These are phyloP conservation scores for Kockovaella imperatae DNA, from an alignment of 768 basidiomycete genomes.

Conservation along the genomic window DNA sequence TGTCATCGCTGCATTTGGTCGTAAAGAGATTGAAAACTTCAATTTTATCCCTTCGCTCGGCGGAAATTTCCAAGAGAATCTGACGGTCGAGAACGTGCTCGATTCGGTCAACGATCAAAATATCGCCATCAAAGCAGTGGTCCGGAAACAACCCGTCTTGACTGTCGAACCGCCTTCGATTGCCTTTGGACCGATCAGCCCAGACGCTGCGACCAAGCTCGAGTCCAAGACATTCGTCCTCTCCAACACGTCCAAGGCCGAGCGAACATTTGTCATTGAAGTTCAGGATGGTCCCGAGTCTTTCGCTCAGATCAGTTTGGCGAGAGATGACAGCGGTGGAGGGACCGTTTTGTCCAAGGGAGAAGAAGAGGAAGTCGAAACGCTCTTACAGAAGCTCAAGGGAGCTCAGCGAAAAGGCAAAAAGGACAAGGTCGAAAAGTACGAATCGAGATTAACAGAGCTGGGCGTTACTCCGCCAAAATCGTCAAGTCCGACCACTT, in stretches of 20 bases:
- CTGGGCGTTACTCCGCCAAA: slow-evolving; percentile 26
- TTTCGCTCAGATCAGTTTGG: slow-evolving; percentile 19
- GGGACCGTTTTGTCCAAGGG: slow-evolving; percentile 30
- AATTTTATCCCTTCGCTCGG: slow-evolving; percentile 37
- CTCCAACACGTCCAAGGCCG: slow-evolving; percentile 37
- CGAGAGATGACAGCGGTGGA: slow-evolving; percentile 25
- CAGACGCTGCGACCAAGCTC: background rate
- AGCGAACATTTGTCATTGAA: slow-evolving; percentile 34
- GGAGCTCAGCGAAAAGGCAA: slow-evolving; percentile 40
- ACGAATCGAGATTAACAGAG: slow-evolving; percentile 30
- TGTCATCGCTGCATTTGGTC: slow-evolving; percentile 39
- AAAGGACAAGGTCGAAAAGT: slow-evolving; percentile 38
- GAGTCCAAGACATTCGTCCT: slow-evolving; percentile 18
- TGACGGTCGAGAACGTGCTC: slow-evolving; percentile 40
- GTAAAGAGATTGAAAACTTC: slow-evolving; percentile 38
- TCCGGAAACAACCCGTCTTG: slow-evolving; percentile 37
- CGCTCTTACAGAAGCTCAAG: slow-evolving; percentile 41
- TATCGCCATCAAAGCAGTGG: slow-evolving; percentile 41
- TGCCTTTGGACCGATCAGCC: slow-evolving; percentile 23
- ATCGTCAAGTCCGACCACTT: background rate
- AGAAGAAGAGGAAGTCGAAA: slow-evolving; percentile 41
- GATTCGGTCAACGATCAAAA: slow-evolving; percentile 34
- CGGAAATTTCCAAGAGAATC: slow-evolving; percentile 38
- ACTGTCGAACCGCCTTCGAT: slow-evolving; percentile 25
- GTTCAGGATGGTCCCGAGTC: background rate